These are phyloP conservation scores for Pecoramyces ruminantium DNA, from an alignment of 192 early-diverging fungal genomes.

Conservation along the genomic window DNA sequence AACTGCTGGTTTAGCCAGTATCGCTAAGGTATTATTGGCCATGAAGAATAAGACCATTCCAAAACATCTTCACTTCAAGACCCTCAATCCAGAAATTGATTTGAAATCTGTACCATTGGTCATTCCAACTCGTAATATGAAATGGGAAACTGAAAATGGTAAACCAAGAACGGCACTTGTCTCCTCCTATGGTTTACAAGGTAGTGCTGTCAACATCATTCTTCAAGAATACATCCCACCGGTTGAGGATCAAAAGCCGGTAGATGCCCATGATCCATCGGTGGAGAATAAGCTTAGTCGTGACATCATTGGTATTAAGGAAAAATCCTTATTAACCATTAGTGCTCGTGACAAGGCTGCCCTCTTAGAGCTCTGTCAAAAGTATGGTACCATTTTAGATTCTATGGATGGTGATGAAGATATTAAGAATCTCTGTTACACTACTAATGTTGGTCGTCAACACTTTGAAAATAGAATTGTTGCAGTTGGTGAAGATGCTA, in stretches of 20 bases:
- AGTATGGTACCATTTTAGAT: neutral
- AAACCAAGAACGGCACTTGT: conserved; percentile 5
- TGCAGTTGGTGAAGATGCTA: neutral
- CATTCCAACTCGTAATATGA: conserved; percentile 8
- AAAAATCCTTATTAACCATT: neutral
- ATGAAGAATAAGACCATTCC: conserved; percentile 4
- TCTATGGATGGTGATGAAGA: neutral
- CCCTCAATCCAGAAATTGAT: conserved; percentile 13
- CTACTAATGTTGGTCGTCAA: neutral
- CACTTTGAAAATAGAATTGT: neutral
- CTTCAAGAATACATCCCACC: neutral
- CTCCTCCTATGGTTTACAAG: conserved; percentile 11
- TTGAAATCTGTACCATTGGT: conserved; percentile 1
- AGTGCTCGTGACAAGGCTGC: neutral
- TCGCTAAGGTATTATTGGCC: conserved; percentile 13
- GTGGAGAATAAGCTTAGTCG: neutral
- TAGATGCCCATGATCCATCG: neutral
- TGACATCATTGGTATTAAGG: neutral
- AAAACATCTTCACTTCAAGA: conserved; percentile 6
- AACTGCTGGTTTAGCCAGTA: conserved; percentile 1
- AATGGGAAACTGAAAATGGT: conserved; percentile 1
- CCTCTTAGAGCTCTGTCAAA: neutral
- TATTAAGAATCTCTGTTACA: neutral
- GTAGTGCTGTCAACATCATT: conserved; percentile 10
- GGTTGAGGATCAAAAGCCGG: neutral